phyloP scores from a whole-genome alignment of 129 eudicot species.

The Heracleum sosnowskyi region DNA sequence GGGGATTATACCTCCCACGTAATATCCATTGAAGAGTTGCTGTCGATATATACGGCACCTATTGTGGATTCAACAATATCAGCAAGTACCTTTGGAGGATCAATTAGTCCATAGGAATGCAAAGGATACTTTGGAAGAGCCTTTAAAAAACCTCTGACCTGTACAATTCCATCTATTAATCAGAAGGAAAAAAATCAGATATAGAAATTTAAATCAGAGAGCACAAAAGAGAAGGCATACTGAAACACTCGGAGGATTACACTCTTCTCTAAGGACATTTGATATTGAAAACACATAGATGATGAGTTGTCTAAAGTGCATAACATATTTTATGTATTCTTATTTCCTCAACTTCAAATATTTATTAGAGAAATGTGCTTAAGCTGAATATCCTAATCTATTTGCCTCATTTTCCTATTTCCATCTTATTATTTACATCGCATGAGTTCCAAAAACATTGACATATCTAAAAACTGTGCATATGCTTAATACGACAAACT shows the following conservation, averaged over 20 bases:
- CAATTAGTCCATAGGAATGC: constrained; percentile 64
- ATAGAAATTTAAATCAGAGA: background rate
- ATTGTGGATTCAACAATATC: constrained; percentile 78
- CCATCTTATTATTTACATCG: background rate
- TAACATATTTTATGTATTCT: background rate
- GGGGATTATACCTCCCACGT: constrained; percentile 56
- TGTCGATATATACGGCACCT: constrained; percentile 66
- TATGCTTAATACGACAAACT: background rate
- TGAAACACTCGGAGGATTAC: background rate
- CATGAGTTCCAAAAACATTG: background rate
- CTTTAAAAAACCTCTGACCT: constrained; percentile 44
- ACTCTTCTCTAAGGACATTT: background rate
- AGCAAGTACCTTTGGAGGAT: constrained; percentile 71
- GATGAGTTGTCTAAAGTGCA: background rate
- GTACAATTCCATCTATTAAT: constrained; percentile 20
- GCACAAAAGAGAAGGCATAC: constrained; percentile 3
- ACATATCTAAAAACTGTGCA: background rate
- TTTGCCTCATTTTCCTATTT: background rate
- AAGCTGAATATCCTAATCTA: background rate
- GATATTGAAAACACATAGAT: background rate
- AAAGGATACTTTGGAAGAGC: constrained; percentile 50
- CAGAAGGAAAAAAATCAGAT: constrained; percentile 6
- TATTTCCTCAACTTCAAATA: background rate
- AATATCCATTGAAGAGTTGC: constrained; percentile 54
- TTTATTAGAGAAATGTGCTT: background rate